Evolutionary conservation across 192 early-diverging fungal species (phyloP).

Genomic region (Rhizoclosmatium globosum): DNA sequence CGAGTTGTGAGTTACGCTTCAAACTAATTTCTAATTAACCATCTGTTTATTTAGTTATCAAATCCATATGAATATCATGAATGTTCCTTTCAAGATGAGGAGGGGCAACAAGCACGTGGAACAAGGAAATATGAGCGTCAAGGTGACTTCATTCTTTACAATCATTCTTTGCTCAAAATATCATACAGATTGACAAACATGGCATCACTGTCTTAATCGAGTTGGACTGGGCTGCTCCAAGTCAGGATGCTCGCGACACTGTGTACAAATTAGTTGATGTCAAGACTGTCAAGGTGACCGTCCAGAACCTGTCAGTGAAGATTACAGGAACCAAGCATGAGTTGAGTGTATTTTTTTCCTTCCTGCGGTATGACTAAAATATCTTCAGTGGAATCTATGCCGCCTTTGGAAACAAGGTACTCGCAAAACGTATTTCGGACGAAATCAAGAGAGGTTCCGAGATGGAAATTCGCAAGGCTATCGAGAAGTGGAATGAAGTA

Average conservation of each 20-base stretch:
- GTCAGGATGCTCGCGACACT: neutral
- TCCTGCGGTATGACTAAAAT: neutral
- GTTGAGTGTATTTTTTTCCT: neutral
- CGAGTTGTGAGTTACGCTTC: neutral
- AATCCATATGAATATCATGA: neutral
- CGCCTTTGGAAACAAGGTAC: too few relatives aligned
- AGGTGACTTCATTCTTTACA: neutral
- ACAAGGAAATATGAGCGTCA: neutral
- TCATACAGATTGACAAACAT: neutral
- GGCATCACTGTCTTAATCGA: neutral
- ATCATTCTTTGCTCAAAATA: neutral
- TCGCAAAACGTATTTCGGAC: too few relatives aligned
- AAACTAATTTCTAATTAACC: neutral
- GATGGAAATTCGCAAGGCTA: too few relatives aligned
- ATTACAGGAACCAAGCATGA: neutral
- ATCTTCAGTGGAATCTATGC: too few relatives aligned
- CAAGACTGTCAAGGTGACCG: neutral
- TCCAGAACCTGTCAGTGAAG: neutral
- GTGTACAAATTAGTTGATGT: neutral
- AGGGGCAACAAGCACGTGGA: neutral
- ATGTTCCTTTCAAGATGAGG: neutral
- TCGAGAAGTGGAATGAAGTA: too few relatives aligned
- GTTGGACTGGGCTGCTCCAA: neutral
- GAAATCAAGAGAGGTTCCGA: too few relatives aligned
- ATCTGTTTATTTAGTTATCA: neutral